Evolutionary conservation across 768 basidiomycete genomes (phyloP), one percentile per base, ranked within the genome.

Genomic region (Podaxis sp.): DNA sequence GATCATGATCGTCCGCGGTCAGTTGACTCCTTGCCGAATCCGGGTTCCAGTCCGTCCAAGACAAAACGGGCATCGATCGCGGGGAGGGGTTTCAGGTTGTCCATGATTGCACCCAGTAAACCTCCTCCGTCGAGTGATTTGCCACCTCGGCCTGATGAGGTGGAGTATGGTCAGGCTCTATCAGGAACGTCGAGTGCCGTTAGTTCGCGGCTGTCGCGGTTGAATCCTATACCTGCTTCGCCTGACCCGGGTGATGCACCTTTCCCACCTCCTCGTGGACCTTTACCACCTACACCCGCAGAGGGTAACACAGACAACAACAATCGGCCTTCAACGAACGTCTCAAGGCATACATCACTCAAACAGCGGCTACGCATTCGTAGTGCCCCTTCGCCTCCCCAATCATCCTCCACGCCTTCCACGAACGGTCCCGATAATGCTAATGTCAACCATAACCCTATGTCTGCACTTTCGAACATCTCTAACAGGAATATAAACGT

Each of bases 121-220:
- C 83, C 84, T 37, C 85, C 90, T 5, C 88, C 90, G 7, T 80
- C 84, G 1, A 74, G 78, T 17, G 77, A 74, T 24, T 78, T 90
- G 0, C 87, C 91, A 3, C 88, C 87, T 6, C 83, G 87, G 37
- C 90, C 89, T 4, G 88, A 89, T 62, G 87, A 91, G 64, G 71
- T 66, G 48, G 72, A 74, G 51, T 64, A 68, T 57, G 69, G 72
- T 30, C 63, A 58, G 57, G 54, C 70, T 3, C 12, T 48, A 46
- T 56, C 74, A 69, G 68, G 74, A 76, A 50, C 74, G 75, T 50
- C 77, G 40, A 70, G 74, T 58, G 76, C 76, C 26, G 73, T 72
- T 56, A 74, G 70, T 55, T 69, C 62, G 50, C 51, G 60, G 56
- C 24, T 65, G 33, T 54, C 64, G 17, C 51, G 51, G n/a, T 58